These are phyloP conservation scores for Colletotrichum aenigma DNA, from an alignment of 2,329 filamentous ascomycete species.

Conservation along the genomic window DNA sequence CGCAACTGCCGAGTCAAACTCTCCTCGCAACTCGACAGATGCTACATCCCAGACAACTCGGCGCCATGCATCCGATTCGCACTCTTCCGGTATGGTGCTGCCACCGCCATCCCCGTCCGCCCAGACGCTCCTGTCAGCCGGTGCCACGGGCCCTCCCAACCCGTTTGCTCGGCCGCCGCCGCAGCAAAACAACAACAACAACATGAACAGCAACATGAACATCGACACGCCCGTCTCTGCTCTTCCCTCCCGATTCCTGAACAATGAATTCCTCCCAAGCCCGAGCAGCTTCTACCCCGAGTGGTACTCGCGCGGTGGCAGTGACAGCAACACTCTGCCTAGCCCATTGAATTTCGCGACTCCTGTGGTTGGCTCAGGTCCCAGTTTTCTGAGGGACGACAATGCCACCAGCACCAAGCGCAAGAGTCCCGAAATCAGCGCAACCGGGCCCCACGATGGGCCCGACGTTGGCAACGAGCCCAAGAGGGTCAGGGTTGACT, in stretches of 20 bases:
- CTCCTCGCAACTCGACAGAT: slow-evolving; percentile 64
- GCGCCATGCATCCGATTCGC: slow-evolving; percentile 54
- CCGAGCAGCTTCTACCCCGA: slow-evolving; percentile 93
- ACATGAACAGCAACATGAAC: slow-evolving; percentile 52
- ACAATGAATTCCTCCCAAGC: slow-evolving; percentile 84
- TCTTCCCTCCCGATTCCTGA: slow-evolving; percentile 88
- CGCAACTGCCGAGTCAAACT: slow-evolving; percentile 73
- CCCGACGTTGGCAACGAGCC: slow-evolving; percentile 49
- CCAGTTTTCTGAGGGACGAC: slow-evolving; percentile 67
- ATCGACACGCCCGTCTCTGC: slow-evolving; percentile 83
- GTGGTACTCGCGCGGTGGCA: slow-evolving; percentile 75
- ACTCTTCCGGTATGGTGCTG: slow-evolving; percentile 72
- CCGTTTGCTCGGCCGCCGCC: slow-evolving; percentile 90
- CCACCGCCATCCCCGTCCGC: slow-evolving; percentile 93
- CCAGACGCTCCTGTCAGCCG: slow-evolving; percentile 84
- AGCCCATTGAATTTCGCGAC: slow-evolving; percentile 94
- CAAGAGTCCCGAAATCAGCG: slow-evolving; percentile 59
- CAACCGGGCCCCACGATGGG: slow-evolving; percentile 42
- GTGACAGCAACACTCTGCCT: slow-evolving; percentile 84
- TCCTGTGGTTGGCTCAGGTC: slow-evolving; percentile 67
- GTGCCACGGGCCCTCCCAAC: slow-evolving; percentile 90
- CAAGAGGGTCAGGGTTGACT: slow-evolving; percentile 59
- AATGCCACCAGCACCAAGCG: slow-evolving; percentile 45
- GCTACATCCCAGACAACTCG: slow-evolving; percentile 60
- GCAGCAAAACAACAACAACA: slow-evolving; percentile 67